Conservation (phyloP, 345 rosid species). For the Camelina neglecta region DNA sequence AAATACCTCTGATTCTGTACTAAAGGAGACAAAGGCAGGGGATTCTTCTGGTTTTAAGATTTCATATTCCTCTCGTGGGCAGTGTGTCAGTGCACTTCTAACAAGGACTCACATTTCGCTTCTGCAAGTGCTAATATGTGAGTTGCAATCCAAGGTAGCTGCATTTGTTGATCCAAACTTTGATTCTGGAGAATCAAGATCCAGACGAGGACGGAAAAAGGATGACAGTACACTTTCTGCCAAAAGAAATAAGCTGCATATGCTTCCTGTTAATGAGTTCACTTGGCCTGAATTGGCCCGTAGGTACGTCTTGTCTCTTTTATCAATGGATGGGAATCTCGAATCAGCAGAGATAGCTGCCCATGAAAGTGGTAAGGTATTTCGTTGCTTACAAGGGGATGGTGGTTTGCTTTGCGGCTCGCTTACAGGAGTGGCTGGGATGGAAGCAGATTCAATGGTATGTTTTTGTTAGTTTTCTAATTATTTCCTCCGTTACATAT, state of each 20-base stretch:
- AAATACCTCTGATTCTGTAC: conserved; percentile 47
- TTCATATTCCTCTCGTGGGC: conserved; percentile 46
- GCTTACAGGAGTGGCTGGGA: conserved; percentile 88
- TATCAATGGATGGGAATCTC: conserved; percentile 83
- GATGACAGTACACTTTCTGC: conserved; percentile 67
- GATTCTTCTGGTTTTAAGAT: conserved; percentile 48
- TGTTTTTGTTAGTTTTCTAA: conserved; percentile 48
- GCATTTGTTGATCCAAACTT: conserved; percentile 85
- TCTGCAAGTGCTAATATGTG: conserved; percentile 72
- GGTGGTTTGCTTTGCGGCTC: conserved; percentile 97
- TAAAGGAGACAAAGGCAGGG: conserved; percentile 53
- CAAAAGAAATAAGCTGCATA: conserved; percentile 69
- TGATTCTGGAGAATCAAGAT: conserved; percentile 80
- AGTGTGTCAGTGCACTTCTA: conserved; percentile 58
- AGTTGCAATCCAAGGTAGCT: conserved; percentile 94
- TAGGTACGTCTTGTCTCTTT: conserved; percentile 76
- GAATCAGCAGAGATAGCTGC: conserved; percentile 82
- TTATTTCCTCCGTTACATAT: conserved; percentile 4
- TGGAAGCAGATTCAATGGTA: conserved; percentile 98
- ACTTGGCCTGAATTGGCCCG: conserved; percentile 98
- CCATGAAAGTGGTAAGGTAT: conserved; percentile 87
- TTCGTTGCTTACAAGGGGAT: conserved; percentile 95
- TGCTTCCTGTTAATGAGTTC: conserved; percentile 86
- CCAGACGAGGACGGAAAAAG: conserved; percentile 85
- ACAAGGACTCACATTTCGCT: conserved; percentile 69